A percentile compares a stretch with the other conserved stretches of the same genome.
Evolutionary conservation across 2,329 filamentous ascomycete species (phyloP).

Genomic region (Ceratocystis harringtonii): DNA sequence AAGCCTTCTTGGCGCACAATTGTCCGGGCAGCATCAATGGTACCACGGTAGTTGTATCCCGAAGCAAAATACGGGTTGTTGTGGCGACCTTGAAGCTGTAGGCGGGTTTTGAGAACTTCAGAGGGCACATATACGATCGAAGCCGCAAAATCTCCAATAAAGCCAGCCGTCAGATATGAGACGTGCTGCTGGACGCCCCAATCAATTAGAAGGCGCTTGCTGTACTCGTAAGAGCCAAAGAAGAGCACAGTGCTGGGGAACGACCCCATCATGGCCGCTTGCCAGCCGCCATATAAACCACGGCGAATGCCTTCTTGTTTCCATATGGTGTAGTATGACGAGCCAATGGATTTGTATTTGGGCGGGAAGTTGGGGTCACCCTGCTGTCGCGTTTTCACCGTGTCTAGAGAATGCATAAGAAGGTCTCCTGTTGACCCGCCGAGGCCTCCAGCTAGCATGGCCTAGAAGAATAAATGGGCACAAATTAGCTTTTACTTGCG

Average conservation of each 20-base stretch:
- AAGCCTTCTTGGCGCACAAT: slow-evolving; percentile 74
- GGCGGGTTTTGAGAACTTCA: slow-evolving; percentile 91
- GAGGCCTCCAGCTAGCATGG: slow-evolving; percentile 87
- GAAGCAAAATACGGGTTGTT: slow-evolving; percentile 91
- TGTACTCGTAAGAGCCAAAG: slow-evolving; percentile 93
- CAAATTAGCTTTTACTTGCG: too few species aligned
- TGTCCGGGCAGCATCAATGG: slow-evolving; percentile 67
- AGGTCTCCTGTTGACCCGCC: slow-evolving; percentile 91
- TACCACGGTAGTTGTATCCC: slow-evolving; percentile 90
- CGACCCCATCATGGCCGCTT: slow-evolving; percentile 78
- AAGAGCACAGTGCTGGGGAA: slow-evolving; percentile 91
- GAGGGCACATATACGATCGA: slow-evolving; percentile 92
- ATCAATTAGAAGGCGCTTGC: slow-evolving; percentile 80
- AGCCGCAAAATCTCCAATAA: slow-evolving; percentile 80
- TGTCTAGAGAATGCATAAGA: slow-evolving; percentile 97
- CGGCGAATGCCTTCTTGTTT: slow-evolving; percentile 76
- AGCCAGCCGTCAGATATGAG: slow-evolving; percentile 78
- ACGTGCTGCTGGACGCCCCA: slow-evolving; percentile 65
- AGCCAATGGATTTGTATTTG: slow-evolving; percentile 79
- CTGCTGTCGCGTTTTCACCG: slow-evolving; percentile 95
- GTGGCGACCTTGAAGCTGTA: slow-evolving; percentile 86
- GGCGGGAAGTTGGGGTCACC: slow-evolving; percentile 87
- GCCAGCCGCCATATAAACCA: slow-evolving; percentile 85
- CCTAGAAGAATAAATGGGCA: slow-evolving; percentile 32
- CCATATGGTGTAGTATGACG: slow-evolving; percentile 84